A percentile compares a stretch with the other conserved stretches of the same genome.
Evolutionary conservation across 1,139 yeast genomes (phyloP).

Genomic region (Suhomyces bribrorum): DNA sequence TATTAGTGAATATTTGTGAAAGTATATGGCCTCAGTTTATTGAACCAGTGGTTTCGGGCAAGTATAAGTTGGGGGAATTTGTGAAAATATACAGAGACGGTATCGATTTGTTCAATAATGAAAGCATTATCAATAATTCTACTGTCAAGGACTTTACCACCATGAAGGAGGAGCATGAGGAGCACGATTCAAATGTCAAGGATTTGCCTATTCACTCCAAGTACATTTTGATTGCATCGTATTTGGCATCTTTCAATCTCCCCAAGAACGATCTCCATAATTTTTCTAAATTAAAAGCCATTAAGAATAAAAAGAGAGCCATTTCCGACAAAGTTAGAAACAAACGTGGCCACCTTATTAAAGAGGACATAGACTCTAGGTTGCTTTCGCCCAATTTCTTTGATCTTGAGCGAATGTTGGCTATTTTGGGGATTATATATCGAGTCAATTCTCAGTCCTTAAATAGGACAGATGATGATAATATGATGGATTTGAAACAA

Average conservation of each 20-base stretch:
- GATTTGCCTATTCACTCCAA: slow-evolving; percentile 61
- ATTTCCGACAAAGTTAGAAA: slow-evolving; percentile 28
- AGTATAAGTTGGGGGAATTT: slow-evolving; percentile 38
- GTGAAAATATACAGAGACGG: slow-evolving; percentile 49
- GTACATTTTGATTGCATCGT: slow-evolving; percentile 64
- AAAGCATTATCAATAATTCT: slow-evolving; percentile 40
- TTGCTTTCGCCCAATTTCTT: slow-evolving; percentile 62
- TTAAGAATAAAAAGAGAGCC: slow-evolving; percentile 36
- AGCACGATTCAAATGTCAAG: slow-evolving; percentile 21
- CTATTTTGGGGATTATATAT: slow-evolving; percentile 63
- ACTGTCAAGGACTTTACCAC: slow-evolving; percentile 30
- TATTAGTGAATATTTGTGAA: slow-evolving; percentile 42
- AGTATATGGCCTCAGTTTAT: slow-evolving; percentile 56
- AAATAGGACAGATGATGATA: slow-evolving; percentile 25
- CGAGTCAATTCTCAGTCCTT: slow-evolving; percentile 38
- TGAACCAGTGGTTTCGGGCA: slow-evolving; percentile 39
- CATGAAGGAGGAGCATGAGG: slow-evolving; percentile 22
- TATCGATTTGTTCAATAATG: slow-evolving; percentile 41
- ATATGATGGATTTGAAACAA: slow-evolving; percentile 30
- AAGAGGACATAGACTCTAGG: slow-evolving; percentile 52
- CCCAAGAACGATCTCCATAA: slow-evolving; percentile 59
- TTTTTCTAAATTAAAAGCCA: slow-evolving; percentile 60
- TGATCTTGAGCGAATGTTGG: slow-evolving; percentile 67
- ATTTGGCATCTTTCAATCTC: slow-evolving; percentile 67
- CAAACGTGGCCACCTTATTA: slow-evolving; percentile 38